Evolutionary conservation across 192 early-diverging fungal genomes (phyloP).

Genomic region (Podila epicladia): DNA sequence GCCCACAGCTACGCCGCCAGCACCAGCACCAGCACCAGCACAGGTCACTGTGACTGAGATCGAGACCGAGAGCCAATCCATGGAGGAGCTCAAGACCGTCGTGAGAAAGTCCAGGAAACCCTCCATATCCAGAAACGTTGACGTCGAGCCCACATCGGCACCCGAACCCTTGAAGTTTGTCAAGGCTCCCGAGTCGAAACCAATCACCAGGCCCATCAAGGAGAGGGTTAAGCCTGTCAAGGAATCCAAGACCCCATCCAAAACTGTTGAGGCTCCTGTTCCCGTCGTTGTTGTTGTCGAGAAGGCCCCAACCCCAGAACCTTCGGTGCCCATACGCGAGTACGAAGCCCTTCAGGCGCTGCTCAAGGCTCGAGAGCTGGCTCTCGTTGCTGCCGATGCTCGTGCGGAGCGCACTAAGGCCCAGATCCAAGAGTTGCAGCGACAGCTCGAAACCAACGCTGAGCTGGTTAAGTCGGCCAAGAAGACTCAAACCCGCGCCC

Average conservation of each 20-base stretch:
- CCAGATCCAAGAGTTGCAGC: constrained; percentile 16
- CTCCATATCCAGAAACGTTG: not conserved
- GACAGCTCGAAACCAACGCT: constrained; percentile 15
- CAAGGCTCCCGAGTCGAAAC: not conserved
- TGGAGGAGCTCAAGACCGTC: constrained; percentile 10
- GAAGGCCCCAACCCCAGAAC: not conserved
- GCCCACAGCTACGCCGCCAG: not conserved
- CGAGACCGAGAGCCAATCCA: not conserved
- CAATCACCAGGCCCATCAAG: not conserved
- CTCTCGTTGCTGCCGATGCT: not conserved
- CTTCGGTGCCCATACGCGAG: not conserved
- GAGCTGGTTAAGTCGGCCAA: constrained; percentile 14
- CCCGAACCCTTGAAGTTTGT: constrained; percentile 1
- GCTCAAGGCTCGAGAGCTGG: constrained; percentile 9
- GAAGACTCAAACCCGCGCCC: constrained; percentile 18
- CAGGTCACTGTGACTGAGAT: not conserved
- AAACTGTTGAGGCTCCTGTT: not conserved
- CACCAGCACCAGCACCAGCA: not conserved
- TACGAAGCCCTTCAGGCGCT: constrained; percentile 8
- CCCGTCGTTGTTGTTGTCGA: not conserved
- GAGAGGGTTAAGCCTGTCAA: not conserved
- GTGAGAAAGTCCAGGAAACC: constrained; percentile 4
- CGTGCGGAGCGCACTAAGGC: not conserved
- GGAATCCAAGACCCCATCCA: not conserved
- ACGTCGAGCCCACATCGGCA: not conserved